phyloP scores from a whole-genome alignment of 1,139 yeast species.

The Eremothecium sinecaudum region DNA sequence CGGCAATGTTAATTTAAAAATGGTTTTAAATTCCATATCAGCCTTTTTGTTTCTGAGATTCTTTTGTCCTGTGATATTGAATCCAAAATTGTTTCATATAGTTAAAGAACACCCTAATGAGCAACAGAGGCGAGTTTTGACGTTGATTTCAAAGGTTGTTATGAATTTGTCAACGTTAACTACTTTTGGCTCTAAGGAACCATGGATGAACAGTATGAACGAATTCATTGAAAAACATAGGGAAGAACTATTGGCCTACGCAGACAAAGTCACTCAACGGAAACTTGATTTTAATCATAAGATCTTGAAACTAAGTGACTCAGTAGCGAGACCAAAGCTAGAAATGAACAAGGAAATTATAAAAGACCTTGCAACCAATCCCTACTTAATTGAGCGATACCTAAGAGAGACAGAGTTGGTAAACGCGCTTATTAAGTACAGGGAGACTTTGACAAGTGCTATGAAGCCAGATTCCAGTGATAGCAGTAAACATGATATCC shows the following conservation, averaged over 20 bases:
- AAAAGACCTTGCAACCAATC: slow-evolving; percentile 56
- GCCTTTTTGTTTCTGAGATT: slow-evolving; percentile 80
- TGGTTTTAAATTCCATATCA: slow-evolving; percentile 58
- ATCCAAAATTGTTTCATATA: slow-evolving; percentile 75
- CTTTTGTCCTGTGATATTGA: slow-evolving; percentile 83
- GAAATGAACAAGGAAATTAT: slow-evolving; percentile 41
- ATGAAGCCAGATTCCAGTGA: slow-evolving; percentile 6
- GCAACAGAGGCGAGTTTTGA: slow-evolving; percentile 62
- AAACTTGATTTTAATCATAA: slow-evolving; percentile 59
- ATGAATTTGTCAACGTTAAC: slow-evolving; percentile 74
- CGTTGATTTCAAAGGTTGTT: slow-evolving; percentile 72
- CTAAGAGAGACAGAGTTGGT: slow-evolving; percentile 52
- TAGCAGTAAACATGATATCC: not conserved
- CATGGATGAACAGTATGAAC: slow-evolving; percentile 67
- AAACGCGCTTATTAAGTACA: slow-evolving; percentile 33
- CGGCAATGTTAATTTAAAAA: slow-evolving; percentile 42
- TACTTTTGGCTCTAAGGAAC: slow-evolving; percentile 70
- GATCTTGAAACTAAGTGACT: slow-evolving; percentile 41
- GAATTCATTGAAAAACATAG: slow-evolving; percentile 50
- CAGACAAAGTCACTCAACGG: slow-evolving; percentile 63
- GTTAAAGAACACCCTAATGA: slow-evolving; percentile 65
- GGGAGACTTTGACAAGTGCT: slow-evolving; percentile 4
- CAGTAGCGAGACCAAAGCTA: slow-evolving; percentile 23
- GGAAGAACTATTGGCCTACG: slow-evolving; percentile 53
- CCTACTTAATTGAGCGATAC: slow-evolving; percentile 59